Percentiles rank a stretch among this genome's conserved stretches.
phyloP scores from a whole-genome alignment of 495 filamentous ascomycete genomes.

The Xylaria sp. region DNA sequence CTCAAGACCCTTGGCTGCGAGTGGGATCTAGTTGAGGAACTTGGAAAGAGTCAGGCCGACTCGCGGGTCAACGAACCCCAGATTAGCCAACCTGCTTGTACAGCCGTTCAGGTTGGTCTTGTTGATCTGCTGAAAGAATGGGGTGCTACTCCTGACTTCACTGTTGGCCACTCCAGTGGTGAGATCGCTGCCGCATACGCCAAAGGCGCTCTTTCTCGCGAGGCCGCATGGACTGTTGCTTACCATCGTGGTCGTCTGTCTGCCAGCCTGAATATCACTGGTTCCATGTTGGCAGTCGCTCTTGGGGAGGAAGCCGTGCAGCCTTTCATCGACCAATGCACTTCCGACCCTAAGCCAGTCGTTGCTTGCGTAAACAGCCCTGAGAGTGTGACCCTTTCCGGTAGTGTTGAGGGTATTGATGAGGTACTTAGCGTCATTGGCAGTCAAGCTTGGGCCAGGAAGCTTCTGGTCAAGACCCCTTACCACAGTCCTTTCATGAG shows the following conservation, averaged over 20 bases:
- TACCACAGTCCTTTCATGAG: conserved; percentile 57
- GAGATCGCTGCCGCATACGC: conserved; percentile 63
- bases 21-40: conserved; percentile 38
- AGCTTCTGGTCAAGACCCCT: conserved; percentile 46
- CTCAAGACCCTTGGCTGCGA: conserved; percentile 35
- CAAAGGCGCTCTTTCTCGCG: conserved; percentile 48
- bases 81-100: conserved; percentile 51
- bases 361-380: conserved; percentile 60
- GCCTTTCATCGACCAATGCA: conserved; percentile 40
- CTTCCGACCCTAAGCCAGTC: conserved; percentile 32
- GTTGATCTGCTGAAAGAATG: conserved; percentile 59
- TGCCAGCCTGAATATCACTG: conserved; percentile 33
- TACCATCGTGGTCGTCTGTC: conserved; percentile 47
- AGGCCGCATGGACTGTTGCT: conserved; percentile 58
- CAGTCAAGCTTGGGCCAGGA: conserved; percentile 44
- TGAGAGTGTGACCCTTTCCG: conserved; percentile 54
- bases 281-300: conserved; percentile 54
- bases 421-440: conserved; percentile 37
- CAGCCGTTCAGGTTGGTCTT: conserved; percentile 58
- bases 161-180: conserved; percentile 67
- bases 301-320: conserved; percentile 36
- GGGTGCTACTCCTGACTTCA: conserved; percentile 52
- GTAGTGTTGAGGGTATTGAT: conserved; percentile 46
- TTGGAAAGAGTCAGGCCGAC: conserved; percentile 29
- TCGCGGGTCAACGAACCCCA: conserved; percentile 39